Conservation (phyloP, 2,329 filamentous ascomycete species). For the Exutisphaerella laricina region DNA sequence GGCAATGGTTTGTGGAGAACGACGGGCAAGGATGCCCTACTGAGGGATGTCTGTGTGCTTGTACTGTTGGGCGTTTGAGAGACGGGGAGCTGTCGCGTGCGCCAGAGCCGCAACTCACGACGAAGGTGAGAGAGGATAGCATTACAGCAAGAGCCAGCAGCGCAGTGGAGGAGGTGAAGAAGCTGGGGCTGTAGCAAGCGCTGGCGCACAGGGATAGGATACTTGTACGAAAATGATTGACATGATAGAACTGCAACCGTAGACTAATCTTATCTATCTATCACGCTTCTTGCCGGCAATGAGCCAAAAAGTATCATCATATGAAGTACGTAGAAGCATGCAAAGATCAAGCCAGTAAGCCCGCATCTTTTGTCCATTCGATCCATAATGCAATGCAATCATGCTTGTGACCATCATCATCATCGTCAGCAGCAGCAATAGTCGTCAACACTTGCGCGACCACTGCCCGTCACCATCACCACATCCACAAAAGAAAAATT, state of each 20-base stretch:
- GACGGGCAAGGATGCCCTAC: conserved; percentile 53
- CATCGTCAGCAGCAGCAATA: neutral
- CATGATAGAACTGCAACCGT: too few relatives aligned
- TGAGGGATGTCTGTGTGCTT: conserved; percentile 56
- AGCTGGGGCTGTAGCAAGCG: neutral
- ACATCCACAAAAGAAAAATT: neutral
- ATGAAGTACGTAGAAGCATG: too few relatives aligned
- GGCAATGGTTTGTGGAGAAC: conserved; percentile 50
- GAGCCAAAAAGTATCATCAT: too few relatives aligned
- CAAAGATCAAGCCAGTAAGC: too few relatives aligned
- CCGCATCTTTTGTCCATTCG: neutral
- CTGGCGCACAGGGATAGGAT: too few relatives aligned
- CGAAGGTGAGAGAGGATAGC: conserved; percentile 37
- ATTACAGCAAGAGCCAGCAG: conserved; percentile 40
- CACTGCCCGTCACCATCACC: neutral
- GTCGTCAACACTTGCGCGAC: conserved; percentile 6
- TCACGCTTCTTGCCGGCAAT: too few relatives aligned
- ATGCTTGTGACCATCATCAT: too few relatives aligned
- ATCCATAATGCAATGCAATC: neutral
- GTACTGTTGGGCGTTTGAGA: conserved; percentile 27
- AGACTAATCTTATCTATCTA: too few relatives aligned
- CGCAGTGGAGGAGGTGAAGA: conserved; percentile 38
- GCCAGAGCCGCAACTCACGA: conserved; percentile 36
- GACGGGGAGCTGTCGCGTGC: conserved; percentile 21
- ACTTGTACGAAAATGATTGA: too few relatives aligned